These are phyloP conservation scores for Aspergillus brunneoviolaceus DNA, from an alignment of 2,329 filamentous ascomycete species.

Conservation along the genomic window DNA sequence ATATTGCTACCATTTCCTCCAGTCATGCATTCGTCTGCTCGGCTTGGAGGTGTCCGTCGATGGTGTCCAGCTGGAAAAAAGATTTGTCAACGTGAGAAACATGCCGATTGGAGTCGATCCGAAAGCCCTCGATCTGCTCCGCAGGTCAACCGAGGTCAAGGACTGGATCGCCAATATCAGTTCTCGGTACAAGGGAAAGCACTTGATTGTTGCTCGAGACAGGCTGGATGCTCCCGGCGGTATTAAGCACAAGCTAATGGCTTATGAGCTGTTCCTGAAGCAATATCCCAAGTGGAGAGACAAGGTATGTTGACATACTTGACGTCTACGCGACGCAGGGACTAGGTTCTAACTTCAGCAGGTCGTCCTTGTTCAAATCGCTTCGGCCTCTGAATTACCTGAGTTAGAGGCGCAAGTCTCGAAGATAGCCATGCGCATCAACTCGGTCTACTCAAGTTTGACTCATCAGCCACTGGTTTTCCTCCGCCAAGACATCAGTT, in stretches of 20 bases:
- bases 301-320: constrained; percentile 45
- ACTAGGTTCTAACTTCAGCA: constrained; percentile 30
- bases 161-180: constrained; percentile 76
- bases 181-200: constrained; percentile 80
- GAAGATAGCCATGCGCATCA: constrained; percentile 90
- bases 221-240: constrained; percentile 90
- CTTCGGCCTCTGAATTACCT: constrained; percentile 77
- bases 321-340: neutral
- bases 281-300: constrained; percentile 85
- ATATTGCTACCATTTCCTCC: constrained; percentile 88
- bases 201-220: constrained; percentile 86
- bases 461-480: constrained; percentile 90
- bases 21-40: constrained; percentile 86
- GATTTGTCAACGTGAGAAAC: constrained; percentile 80
- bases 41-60: constrained; percentile 80
- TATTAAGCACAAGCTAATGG: constrained; percentile 86
- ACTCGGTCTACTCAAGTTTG: constrained; percentile 81
- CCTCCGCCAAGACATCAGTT: constrained; percentile 88
- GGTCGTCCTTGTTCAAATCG: constrained; percentile 88
- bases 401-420: constrained; percentile 84
- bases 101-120: constrained; percentile 87
- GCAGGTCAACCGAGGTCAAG: constrained; percentile 68
- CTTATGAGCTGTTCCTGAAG: constrained; percentile 88
- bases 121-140: constrained; percentile 65
- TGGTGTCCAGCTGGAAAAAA: constrained; percentile 81